Evolutionary conservation across 225 moss, liverwort and hornwort genomes (phyloP).

Genomic region (Rhytidiadelphus loreus): DNA sequence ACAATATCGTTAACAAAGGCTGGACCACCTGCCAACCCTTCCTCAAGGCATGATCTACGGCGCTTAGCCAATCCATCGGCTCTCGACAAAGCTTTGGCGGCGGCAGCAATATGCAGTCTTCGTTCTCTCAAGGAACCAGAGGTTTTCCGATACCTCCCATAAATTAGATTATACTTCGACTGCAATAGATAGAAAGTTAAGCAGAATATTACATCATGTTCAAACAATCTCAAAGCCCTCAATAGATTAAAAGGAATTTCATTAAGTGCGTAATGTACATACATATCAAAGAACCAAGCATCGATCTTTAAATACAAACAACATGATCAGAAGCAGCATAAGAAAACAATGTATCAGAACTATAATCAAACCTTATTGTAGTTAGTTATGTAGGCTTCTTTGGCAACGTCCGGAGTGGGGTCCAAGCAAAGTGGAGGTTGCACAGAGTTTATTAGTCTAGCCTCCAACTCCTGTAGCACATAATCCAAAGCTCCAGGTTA

Average conservation of each 20-base stretch:
- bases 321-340: background rate
- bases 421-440: slow-evolving; percentile 83
- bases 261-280: background rate
- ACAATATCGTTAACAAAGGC: slow-evolving; percentile 13
- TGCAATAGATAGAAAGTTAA: slow-evolving; percentile 19
- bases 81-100: slow-evolving; percentile 56
- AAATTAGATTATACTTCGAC: slow-evolving; percentile 73
- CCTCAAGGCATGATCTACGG: slow-evolving; percentile 23
- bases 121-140: slow-evolving; percentile 63
- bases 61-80: slow-evolving; percentile 52
- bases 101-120: slow-evolving; percentile 64
- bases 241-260: background rate
- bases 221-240: background rate
- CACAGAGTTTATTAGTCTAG: slow-evolving; percentile 76
- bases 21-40: slow-evolving; percentile 11
- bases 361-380: slow-evolving; percentile 71
- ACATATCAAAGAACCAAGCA: background rate
- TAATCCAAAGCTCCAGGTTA: background rate
- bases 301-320: background rate
- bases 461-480: slow-evolving; percentile 74
- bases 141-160: slow-evolving; percentile 78
- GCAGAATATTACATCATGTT: background rate
- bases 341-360: background rate
- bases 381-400: slow-evolving; percentile 60
- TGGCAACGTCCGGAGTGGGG: slow-evolving; percentile 78